phyloP scores from a whole-genome alignment of 371 early-diverging fungal genomes.

The Blakeslea trispora region DNA sequence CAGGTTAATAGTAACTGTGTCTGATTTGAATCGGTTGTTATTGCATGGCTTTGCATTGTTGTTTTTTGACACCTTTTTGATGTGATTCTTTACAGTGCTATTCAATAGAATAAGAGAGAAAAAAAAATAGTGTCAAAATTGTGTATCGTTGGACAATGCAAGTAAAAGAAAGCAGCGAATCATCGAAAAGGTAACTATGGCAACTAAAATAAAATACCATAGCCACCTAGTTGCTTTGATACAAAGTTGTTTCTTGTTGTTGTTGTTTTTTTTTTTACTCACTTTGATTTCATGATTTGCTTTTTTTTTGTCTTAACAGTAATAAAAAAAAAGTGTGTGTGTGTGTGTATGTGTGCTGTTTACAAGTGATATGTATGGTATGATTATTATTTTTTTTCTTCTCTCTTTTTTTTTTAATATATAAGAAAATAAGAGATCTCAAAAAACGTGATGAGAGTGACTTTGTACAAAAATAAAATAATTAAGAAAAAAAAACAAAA shows the following conservation, averaged over 20 bases:
- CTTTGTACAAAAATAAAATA: not conserved
- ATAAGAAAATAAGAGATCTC: not conserved
- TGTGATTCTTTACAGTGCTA: conserved; percentile 6
- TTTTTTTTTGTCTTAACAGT: too few relatives aligned
- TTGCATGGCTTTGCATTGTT: conserved; percentile 14
- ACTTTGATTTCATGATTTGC: conserved; percentile 18
- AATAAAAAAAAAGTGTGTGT: conserved; percentile 2
- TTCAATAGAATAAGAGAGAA: conserved; percentile 15
- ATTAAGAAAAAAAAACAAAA: not conserved
- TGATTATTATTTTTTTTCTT: conserved; percentile 10
- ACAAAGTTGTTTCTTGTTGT: not conserved
- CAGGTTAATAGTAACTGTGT: conserved; percentile 9
- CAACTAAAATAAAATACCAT: too few relatives aligned
- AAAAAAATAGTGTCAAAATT: conserved; percentile 26
- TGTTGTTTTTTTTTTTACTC: conserved; percentile 7
- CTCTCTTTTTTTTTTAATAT: conserved; percentile 10
- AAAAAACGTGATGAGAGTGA: conserved; percentile 1
- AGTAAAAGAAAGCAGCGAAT: not conserved
- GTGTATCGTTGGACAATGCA: conserved; percentile 35
- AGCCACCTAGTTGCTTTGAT: too few relatives aligned
- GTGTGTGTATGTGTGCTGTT: too few relatives aligned
- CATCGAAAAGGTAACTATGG: not conserved
- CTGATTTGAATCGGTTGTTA: conserved; percentile 7
- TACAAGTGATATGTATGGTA: not conserved
- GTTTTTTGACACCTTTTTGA: conserved; percentile 16